Base-by-base conservation (phyloP, 495 filamentous ascomycete genomes). In the Daldinia vernicosa region DNA sequence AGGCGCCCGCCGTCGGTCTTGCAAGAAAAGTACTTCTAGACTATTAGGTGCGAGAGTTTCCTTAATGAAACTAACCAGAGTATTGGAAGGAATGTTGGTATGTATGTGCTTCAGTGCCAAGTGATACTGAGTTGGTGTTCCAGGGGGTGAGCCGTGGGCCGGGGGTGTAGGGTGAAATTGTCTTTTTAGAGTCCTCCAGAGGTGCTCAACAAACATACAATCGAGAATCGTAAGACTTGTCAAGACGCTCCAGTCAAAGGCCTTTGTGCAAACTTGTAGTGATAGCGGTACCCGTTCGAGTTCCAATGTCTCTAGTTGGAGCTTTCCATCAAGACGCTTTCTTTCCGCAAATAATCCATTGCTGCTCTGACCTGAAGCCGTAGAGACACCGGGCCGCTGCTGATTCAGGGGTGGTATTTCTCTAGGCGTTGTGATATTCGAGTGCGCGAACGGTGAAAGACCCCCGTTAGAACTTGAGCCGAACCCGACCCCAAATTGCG, bases 11-110 rank as follows among this genome's bases (percentile, higher is more conserved):
- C 82, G 84, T 6, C 87, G 85, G 69, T 97, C 93, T 78, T 96
- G 93, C 54, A 98, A 77, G 75, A 94, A 95, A 17, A 97, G 80
- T 22, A 91, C 89, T 78, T 98, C 92, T 9, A 98, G 81, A 2
- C 88, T 91, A 76, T 98, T 92, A 1, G 95, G 95, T 27, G 90
- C 91, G 30, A 97, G 85, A 0, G 93, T 90, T 67, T 97, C 92
- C 63, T 91, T 93, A 57, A 97, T 85, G 73, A 97, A 97, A 7
- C 85, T 82, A 43, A 97, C 88, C n/a, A 98, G 79, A 24, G 89
- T 85, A 19, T 87, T 80, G 0, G 93, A 93, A n/a, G 94, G 91
- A 11, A 82, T 82, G 75, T 97, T 92, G 0, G 92, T 96, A 67
- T 96, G 92, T 12, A 98, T 85, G 67, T 91, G 87, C 77, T 91